Evolutionary conservation across 306 rosid species (phyloP).

Genomic region (Prunus salicina): DNA sequence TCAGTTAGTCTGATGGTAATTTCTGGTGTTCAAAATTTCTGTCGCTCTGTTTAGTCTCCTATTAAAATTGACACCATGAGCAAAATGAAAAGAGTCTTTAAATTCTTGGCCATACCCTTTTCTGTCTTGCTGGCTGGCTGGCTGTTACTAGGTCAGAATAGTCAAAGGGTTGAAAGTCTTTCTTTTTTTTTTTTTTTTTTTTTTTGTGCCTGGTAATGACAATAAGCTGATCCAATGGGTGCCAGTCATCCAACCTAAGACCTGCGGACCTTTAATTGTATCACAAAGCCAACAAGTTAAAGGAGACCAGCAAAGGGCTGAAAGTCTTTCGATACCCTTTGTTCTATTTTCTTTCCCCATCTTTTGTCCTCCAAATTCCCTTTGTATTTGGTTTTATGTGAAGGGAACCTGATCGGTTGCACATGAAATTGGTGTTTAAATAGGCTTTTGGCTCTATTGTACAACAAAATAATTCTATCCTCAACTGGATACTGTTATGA

Average conservation of each 20-base stretch:
- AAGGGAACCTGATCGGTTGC: neutral
- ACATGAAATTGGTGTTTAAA: neutral
- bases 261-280: too few relatives aligned
- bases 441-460: neutral
- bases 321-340: neutral
- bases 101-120: neutral
- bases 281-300: too few relatives aligned
- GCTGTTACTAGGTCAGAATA: conserved; percentile 2
- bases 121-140: neutral
- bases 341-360: neutral
- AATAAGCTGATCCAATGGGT: too few relatives aligned
- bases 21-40: too few relatives aligned
- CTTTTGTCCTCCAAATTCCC: neutral
- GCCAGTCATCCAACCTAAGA: too few relatives aligned
- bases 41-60: neutral
- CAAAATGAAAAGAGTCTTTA: neutral
- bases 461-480: neutral
- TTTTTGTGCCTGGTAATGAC: too few relatives aligned
- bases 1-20: neutral
- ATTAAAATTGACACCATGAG: neutral
- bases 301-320: neutral
- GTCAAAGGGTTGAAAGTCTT: neutral
- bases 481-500: neutral
- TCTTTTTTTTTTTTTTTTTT: too few relatives aligned
- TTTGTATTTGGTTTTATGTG: neutral